Evolutionary conservation across 1,284 basidiomycete genomes (phyloP).

Genomic region (Rhizoctonia solani): DNA sequence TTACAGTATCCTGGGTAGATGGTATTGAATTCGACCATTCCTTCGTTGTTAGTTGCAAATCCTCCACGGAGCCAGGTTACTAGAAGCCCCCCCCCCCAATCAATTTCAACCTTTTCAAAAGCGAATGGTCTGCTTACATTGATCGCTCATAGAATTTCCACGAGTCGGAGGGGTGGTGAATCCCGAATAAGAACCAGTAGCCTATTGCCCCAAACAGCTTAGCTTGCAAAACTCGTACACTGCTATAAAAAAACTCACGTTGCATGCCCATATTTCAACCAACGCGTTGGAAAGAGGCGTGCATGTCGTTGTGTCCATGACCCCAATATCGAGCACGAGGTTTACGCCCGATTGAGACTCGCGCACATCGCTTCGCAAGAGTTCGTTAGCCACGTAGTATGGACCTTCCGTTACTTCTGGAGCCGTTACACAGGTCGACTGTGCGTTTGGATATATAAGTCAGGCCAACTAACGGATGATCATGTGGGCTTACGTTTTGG

Average conservation of each 20-base stretch:
- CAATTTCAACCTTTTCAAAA: background rate
- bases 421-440: constrained; percentile 42
- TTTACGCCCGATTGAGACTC: constrained; percentile 57
- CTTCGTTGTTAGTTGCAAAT: constrained; percentile 65
- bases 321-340: constrained; percentile 65
- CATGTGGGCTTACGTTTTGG: background rate
- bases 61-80: constrained; percentile 65
- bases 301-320: constrained; percentile 75
- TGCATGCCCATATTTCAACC: constrained; percentile 67
- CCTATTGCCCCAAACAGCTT: background rate
- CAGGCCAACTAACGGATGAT: background rate
- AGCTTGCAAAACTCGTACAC: constrained; percentile 19
- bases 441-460: background rate
- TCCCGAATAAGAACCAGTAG: constrained; percentile 51
- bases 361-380: constrained; percentile 55
- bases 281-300: constrained; percentile 67
- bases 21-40: constrained; percentile 68
- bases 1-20: constrained; percentile 65
- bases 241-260: constrained; percentile 34
- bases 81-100: background rate
- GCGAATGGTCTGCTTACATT: constrained; percentile 41
- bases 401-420: constrained; percentile 51
- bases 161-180: constrained; percentile 41
- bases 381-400: constrained; percentile 54
- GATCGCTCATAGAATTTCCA: constrained; percentile 12